Evolutionary conservation across 1,284 basidiomycete species (phyloP).

Genomic region (Ustilago curta): DNA sequence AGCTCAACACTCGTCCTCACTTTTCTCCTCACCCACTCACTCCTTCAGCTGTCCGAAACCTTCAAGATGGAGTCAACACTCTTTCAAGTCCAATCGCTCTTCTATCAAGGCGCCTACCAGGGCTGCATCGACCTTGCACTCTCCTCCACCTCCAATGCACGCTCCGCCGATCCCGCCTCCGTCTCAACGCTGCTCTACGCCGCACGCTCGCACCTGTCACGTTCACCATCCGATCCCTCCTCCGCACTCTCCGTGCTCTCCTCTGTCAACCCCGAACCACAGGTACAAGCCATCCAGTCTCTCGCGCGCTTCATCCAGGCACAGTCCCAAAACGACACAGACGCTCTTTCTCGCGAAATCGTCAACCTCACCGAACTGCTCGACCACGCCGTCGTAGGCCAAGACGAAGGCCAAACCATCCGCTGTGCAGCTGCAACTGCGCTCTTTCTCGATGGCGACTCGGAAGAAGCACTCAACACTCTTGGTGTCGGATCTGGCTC

Average conservation of each 20-base stretch:
- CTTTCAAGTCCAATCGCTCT: constrained; percentile 64
- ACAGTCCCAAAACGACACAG: constrained; percentile 24
- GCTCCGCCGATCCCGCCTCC: constrained; percentile 41
- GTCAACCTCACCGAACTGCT: constrained; percentile 60
- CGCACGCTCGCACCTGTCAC: constrained; percentile 62
- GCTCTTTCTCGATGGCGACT: constrained; percentile 56
- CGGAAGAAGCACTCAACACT: constrained; percentile 61
- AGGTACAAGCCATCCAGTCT: constrained; percentile 52
- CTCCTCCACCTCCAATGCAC: constrained; percentile 32
- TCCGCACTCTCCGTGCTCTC: constrained; percentile 55
- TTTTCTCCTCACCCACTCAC: not conserved
- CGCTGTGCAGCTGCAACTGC: constrained; percentile 60
- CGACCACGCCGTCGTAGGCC: constrained; percentile 61
- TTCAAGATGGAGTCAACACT: constrained; percentile 50
- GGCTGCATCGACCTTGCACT: constrained; percentile 61
- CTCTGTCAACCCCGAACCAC: constrained; percentile 33
- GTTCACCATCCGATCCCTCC: constrained; percentile 44
- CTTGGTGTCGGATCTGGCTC: constrained; percentile 49
- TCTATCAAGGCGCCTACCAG: constrained; percentile 66
- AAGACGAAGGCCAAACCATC: constrained; percentile 45
- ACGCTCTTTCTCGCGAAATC: constrained; percentile 43
- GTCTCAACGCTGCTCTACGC: constrained; percentile 60
- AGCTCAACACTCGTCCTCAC: constrained; percentile 16
- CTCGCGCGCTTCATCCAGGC: constrained; percentile 61
- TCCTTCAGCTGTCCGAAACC: not conserved